Base-by-base conservation (phyloP, 768 basidiomycete genomes). In the Pisolithus albus region DNA sequence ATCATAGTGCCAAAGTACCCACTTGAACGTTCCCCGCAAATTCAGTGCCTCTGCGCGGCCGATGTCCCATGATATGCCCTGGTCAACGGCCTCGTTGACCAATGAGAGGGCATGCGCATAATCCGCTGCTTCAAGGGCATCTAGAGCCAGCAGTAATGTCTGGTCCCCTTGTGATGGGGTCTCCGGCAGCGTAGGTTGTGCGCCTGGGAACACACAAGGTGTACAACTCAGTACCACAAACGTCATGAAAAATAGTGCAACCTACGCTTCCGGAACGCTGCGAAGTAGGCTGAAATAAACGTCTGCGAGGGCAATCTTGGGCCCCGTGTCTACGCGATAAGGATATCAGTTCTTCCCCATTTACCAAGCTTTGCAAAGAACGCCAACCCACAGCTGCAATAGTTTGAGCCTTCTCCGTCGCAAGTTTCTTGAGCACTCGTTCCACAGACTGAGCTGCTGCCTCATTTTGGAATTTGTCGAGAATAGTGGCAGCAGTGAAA, bases 1-100 rank as follows among this genome's bases (percentile, higher is more conserved):
- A 40, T 24, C 5, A 47, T 13, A 24, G 39, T 24, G 51, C 32
- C n/a, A 39, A 49, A 38, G 2, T 16, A 73, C 84, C 38, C 58
- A 92, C 88, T 92, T 90, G 85, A 95, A 99, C 1, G 95, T 98
- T 47, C 93, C 96, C 47, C 94, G 80, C 51, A 98, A 74, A 72
- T 96, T 97, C 59, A 90, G 72, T 0, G 93, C 94, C 63, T 93
- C 89, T 0, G 93, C 92, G 56, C 85, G 82, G 53, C 83, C 86
- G 30, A 64, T 70, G 44, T 84, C 75, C 72, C 78, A 83, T 40
- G 88, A 88, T 58, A 96, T 77, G 18, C 87, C 92, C 63, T 97
- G 92, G 26, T 84, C 84, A 36, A 97, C 70, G 2, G 93, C 80
- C 66, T 96, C 94, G 61, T 88, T 87, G 55, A 88, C 77, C 37